Conservation (phyloP, 371 early-diverging fungal genomes). For the Mortierella sp. region DNA sequence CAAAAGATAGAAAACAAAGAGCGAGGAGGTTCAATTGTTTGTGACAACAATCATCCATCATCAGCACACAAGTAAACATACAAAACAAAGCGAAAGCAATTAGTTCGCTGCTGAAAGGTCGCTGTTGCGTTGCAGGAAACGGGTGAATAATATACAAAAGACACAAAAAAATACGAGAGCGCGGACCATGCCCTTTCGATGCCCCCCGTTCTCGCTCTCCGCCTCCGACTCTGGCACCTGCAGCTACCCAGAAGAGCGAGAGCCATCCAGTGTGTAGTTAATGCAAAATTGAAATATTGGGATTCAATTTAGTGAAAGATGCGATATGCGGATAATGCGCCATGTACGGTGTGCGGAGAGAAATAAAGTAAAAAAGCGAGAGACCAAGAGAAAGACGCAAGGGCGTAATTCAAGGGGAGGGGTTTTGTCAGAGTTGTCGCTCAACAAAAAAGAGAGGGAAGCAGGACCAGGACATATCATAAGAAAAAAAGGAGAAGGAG, state of each 20-base stretch:
- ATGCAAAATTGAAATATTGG: not conserved
- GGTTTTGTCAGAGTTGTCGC: not conserved
- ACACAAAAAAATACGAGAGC: not conserved
- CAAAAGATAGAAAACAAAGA: not conserved
- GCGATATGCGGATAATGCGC: not conserved
- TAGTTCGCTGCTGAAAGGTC: not conserved
- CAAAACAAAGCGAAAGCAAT: not conserved
- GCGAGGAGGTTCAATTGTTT: not conserved
- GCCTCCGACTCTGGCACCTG: not conserved
- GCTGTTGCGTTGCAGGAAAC: not conserved
- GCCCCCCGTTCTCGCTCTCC: not conserved
- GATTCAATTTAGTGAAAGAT: not conserved
- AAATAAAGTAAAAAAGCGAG: not conserved
- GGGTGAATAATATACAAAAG: not conserved
- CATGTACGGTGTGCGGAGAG: not conserved
- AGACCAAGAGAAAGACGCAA: not conserved
- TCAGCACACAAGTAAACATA: not conserved
- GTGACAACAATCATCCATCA: not conserved
- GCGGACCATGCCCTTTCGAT: not conserved
- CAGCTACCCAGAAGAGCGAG: not conserved
- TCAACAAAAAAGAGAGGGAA: not conserved
- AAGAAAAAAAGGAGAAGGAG: not conserved
- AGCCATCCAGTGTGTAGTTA: not conserved
- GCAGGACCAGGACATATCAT: not conserved
- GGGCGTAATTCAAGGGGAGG: constrained; percentile 8